phyloP scores from a whole-genome alignment of 257 asterid genomes.

The Fraxinus excelsior region DNA sequence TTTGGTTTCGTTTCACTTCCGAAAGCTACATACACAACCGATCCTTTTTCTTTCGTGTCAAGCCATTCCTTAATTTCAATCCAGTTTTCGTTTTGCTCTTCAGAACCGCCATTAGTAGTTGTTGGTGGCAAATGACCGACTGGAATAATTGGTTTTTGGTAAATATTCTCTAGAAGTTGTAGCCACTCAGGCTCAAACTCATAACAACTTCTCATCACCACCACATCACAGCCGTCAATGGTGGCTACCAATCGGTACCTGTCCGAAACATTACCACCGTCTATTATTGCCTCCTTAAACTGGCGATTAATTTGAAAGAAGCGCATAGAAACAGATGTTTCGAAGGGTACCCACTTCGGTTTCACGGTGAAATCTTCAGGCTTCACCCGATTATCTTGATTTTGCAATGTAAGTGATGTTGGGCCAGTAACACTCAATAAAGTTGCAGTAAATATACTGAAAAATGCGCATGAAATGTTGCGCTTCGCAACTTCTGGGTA shows the following conservation, averaged over 20 bases:
- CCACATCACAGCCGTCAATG: not conserved
- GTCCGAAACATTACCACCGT: constrained; percentile 21
- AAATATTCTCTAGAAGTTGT: constrained; percentile 22
- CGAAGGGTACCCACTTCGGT: constrained; percentile 37
- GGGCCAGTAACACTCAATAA: not conserved
- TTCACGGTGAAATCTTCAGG: constrained; percentile 15
- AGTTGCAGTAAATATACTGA: constrained; percentile 12
- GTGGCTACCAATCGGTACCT: not conserved
- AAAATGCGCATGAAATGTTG: constrained; percentile 1
- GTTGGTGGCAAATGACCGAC: constrained; percentile 30
- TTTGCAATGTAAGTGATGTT: not conserved
- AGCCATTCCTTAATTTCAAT: constrained; percentile 18
- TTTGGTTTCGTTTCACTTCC: constrained; percentile 28
- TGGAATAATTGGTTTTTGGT: constrained; percentile 27
- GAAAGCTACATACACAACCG: constrained; percentile 25
- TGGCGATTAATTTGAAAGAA: constrained; percentile 9
- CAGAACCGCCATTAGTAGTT: not conserved
- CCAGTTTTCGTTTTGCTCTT: constrained; percentile 11
- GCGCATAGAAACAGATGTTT: constrained; percentile 5
- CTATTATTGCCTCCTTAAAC: not conserved
- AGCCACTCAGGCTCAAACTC: constrained; percentile 39
- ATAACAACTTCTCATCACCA: constrained; percentile 24
- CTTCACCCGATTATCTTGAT: not conserved
- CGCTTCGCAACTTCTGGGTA: constrained; percentile 19
- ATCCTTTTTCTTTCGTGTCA: constrained; percentile 13